Evolutionary conservation across 805 yeast genomes (phyloP).

Genomic region (Metschnikowia baotianmanensis): DNA sequence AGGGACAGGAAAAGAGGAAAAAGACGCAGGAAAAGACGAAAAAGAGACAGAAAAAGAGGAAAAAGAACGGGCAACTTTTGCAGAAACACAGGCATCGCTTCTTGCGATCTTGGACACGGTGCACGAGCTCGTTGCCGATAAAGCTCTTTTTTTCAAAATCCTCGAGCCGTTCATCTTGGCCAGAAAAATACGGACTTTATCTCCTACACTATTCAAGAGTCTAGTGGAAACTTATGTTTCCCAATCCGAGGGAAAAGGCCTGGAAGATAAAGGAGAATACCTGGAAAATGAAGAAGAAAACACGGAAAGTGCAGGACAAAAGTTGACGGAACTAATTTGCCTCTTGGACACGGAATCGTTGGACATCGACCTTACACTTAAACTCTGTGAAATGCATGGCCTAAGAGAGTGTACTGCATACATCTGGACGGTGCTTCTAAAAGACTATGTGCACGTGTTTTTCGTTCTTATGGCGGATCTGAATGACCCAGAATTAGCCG

Average conservation of each 20-base stretch:
- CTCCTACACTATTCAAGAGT: constrained; percentile 62
- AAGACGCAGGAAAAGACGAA: too few species aligned
- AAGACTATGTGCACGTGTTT: constrained; percentile 73
- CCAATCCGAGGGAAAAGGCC: too few species aligned
- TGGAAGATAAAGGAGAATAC: too few species aligned
- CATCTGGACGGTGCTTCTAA: constrained; percentile 67
- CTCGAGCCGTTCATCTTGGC: constrained; percentile 52
- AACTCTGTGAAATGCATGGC: constrained; percentile 53
- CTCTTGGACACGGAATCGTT: constrained; percentile 62
- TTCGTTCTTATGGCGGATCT: constrained; percentile 45
- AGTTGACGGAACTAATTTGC: constrained; percentile 68
- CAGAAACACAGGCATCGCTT: too few species aligned
- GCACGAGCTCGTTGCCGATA: constrained; percentile 29
- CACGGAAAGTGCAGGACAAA: constrained; percentile 44
- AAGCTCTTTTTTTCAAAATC: constrained; percentile 46
- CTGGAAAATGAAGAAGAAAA: too few species aligned
- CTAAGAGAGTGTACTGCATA: constrained; percentile 64
- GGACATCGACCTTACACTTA: constrained; percentile 75
- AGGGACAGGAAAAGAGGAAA: too few species aligned
- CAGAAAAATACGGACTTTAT: constrained; percentile 45
- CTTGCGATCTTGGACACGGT: constrained; percentile 21
- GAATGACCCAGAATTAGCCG: neutral
- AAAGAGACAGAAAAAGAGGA: too few species aligned
- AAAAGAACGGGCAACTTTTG: too few species aligned
- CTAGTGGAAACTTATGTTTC: constrained; percentile 53